phyloP scores from a whole-genome alignment of 1,139 yeast species.

The Citeromyces hawaiiensis region DNA sequence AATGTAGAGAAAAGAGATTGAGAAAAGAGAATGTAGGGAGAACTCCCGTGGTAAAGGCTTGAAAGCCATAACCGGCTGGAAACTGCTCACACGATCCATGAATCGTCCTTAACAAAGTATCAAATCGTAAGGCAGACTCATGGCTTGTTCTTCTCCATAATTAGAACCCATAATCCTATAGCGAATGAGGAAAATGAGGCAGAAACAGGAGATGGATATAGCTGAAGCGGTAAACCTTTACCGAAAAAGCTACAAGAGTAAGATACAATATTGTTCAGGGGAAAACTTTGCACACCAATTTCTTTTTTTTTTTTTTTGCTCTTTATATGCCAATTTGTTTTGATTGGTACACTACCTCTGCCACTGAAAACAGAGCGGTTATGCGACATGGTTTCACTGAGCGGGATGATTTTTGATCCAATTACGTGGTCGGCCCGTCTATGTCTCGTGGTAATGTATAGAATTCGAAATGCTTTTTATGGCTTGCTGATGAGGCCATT shows the following conservation, averaged over 20 bases:
- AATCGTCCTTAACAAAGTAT: constrained; percentile 13
- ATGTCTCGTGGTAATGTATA: neutral
- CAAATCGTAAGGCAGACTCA: constrained; percentile 17
- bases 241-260: neutral
- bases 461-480: neutral
- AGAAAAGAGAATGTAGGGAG: constrained; percentile 5
- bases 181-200: constrained; percentile 44
- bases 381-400: no score
- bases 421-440: no score
- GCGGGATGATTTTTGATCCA: no score
- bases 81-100: constrained; percentile 13
- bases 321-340: no score
- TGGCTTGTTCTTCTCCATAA: constrained; percentile 60
- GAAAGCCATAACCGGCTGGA: constrained; percentile 1
- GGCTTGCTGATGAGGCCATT: neutral
- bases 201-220: constrained; percentile 47
- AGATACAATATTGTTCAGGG: no score
- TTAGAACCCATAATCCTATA: constrained; percentile 49
- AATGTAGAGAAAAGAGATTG: no score
- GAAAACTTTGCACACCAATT: no score
- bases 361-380: no score
- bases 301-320: no score
- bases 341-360: no score
- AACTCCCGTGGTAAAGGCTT: constrained; percentile 3
- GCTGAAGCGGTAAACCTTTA: constrained; percentile 1